Conservation (phyloP, 257 asterid genomes). For the Eucommia ulmoides region DNA sequence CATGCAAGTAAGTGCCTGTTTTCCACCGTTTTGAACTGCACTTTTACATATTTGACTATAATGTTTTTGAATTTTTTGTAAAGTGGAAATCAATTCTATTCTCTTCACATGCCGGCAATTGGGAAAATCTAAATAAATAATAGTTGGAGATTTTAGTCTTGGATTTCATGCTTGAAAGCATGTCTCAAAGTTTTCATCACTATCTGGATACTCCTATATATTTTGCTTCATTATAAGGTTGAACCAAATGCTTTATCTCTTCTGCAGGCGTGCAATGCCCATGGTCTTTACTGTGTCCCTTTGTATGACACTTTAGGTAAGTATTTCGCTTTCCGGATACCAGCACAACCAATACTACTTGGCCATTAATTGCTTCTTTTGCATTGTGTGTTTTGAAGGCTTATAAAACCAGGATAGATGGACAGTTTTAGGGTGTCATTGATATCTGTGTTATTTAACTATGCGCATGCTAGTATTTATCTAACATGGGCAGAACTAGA, state of each 20-base stretch:
- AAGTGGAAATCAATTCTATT: background rate
- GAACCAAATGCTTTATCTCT: background rate
- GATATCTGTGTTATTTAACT: background rate
- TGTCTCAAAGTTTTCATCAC: background rate
- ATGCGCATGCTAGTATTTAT: background rate
- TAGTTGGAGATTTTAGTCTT: background rate
- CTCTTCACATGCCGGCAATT: background rate
- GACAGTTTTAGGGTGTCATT: background rate
- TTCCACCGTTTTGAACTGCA: background rate
- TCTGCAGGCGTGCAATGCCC: slow-evolving; percentile 79
- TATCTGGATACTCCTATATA: background rate
- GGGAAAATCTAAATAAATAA: background rate
- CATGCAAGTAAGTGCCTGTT: slow-evolving; percentile 44
- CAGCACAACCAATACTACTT: too few relatives aligned
- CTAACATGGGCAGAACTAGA: background rate
- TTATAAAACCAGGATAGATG: background rate
- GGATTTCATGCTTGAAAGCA: background rate
- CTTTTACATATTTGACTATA: background rate
- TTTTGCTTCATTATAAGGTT: background rate
- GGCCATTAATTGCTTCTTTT: too few relatives aligned
- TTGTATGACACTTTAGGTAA: slow-evolving; percentile 73
- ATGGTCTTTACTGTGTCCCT: slow-evolving; percentile 64
- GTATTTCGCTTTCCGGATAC: too few relatives aligned
- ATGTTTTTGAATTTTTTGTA: background rate
- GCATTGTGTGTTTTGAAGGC: background rate